Percentiles rank a stretch among this genome's conserved stretches.
Conservation (phyloP, 1,284 basidiomycete genomes). For the Porogramme epimiltina region DNA sequence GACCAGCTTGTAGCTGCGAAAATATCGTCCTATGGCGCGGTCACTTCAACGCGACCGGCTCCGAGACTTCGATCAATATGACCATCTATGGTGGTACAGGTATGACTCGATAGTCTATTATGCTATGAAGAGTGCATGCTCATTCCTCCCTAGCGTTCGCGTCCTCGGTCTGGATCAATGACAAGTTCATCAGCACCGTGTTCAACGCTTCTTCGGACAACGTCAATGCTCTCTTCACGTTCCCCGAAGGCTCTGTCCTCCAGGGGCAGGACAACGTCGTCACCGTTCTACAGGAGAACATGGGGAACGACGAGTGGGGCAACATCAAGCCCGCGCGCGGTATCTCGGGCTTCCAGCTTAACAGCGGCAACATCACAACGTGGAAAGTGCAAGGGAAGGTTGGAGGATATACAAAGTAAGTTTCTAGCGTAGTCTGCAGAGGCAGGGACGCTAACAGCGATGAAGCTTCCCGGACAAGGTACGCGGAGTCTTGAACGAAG, state of each 20-base stretch:
- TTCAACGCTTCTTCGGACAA: slow-evolving; percentile 64
- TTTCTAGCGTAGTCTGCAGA: neutral
- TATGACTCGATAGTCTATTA: slow-evolving; percentile 30
- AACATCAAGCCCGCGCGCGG: slow-evolving; percentile 73
- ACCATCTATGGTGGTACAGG: slow-evolving; percentile 81
- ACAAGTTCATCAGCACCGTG: slow-evolving; percentile 69
- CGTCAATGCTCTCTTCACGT: slow-evolving; percentile 62
- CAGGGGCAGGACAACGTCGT: slow-evolving; percentile 68
- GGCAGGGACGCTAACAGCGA: neutral
- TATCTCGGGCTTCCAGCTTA: slow-evolving; percentile 72
- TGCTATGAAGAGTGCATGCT: neutral
- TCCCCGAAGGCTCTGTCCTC: slow-evolving; percentile 56
- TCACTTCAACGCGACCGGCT: slow-evolving; percentile 65
- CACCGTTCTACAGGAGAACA: slow-evolving; percentile 80
- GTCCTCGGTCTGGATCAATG: slow-evolving; percentile 78
- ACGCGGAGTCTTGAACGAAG: slow-evolving; percentile 76
- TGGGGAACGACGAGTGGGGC: slow-evolving; percentile 67
- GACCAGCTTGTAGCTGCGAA: slow-evolving; percentile 64
- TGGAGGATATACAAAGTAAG: slow-evolving; percentile 72
- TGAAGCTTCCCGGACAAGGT: slow-evolving; percentile 67
- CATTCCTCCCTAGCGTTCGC: slow-evolving; percentile 46
- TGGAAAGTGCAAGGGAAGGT: slow-evolving; percentile 87
- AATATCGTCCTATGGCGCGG: slow-evolving; percentile 81
- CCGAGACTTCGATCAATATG: slow-evolving; percentile 63
- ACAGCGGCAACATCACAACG: slow-evolving; percentile 56